A percentile compares a stretch with the other conserved stretches of the same genome.
phyloP scores from a whole-genome alignment of 139 green algal genomes.

The Picochlorum sp. region DNA sequence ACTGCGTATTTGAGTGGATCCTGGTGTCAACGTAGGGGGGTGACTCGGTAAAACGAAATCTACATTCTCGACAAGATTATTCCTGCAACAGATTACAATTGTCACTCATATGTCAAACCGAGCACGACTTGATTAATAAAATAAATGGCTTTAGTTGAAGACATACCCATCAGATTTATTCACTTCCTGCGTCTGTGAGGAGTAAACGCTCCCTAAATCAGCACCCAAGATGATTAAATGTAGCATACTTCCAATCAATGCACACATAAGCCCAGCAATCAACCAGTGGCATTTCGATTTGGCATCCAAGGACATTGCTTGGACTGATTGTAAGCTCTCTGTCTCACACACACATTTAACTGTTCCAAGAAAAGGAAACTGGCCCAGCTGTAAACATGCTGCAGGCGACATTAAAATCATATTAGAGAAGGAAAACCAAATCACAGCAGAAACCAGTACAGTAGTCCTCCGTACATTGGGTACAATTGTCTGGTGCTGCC shows the following conservation, averaged over 20 bases:
- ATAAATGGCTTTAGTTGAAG: neutral
- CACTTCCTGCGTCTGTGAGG: neutral
- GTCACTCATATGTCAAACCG: neutral
- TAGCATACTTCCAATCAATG: neutral
- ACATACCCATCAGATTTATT: neutral
- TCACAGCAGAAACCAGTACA: no score
- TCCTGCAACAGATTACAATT: neutral
- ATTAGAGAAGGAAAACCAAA: no score
- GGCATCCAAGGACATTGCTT: neutral
- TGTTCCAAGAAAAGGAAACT: neutral
- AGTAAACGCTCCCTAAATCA: neutral
- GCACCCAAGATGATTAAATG: neutral
- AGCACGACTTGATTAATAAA: neutral
- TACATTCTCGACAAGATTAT: neutral
- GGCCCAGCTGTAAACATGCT: neutral
- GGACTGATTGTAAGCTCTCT: neutral
- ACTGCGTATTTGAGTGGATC: no score
- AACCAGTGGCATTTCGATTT: neutral
- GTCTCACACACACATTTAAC: neutral
- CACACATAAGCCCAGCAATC: neutral
- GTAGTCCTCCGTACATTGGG: no score
- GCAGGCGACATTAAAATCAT: neutral
- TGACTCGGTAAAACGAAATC: neutral
- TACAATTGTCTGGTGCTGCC: no score
- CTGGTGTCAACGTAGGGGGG: no score